Base-by-base conservation (phyloP, 305 asterid genomes). In the Plantago rigida region DNA sequence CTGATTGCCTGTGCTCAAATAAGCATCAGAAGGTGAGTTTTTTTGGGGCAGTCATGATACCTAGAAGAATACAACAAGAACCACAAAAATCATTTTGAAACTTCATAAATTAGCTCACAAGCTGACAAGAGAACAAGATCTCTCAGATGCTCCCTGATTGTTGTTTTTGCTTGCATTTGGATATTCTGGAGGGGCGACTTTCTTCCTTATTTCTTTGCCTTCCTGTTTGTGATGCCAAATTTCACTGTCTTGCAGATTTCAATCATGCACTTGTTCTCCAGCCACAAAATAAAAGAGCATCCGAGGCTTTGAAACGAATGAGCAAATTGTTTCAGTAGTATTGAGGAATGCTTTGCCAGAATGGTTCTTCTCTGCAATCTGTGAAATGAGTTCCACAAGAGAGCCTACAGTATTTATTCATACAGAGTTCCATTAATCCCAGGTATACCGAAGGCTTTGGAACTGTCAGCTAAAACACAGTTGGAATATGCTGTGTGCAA, bases 251-350 rank as follows among this genome's bases (percentile, higher is more conserved):
- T 73, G 80, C 89, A 92, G 99, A 92, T 83, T 92, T 88, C 71
- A 74, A 77, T 62, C 72, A 77, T 41, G 97, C 96, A 17, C 95
- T 88, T 49, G 91, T 89, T 64, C 93, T 92, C 3, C 97, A 92
- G 84, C 99, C 97, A 58, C 89, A 82, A 14, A 92, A 92, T 59
- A 88, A 82, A 74, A 80, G 96, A 79, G 99, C 99, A 69, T 75
- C 94, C 13, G 80, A 73, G 81, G 78, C 94, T 58, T 66, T 81
- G 59, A 86, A 82, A 67, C 77, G 89, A 70, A 78, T 89, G 64
- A 81, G 65, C 81, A 86, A 72, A 63, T 62, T 19, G 26, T 88
- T 80, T 68, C 81, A 29, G 61, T 86, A 82, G 69, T 71, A 60
- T 63, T 66, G 62, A 49, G 60, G 68, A 51, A 59, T 41, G 44